These are phyloP conservation scores for Capsicum rhomboideum DNA, from an alignment of 257 asterid species.

Conservation along the genomic window DNA sequence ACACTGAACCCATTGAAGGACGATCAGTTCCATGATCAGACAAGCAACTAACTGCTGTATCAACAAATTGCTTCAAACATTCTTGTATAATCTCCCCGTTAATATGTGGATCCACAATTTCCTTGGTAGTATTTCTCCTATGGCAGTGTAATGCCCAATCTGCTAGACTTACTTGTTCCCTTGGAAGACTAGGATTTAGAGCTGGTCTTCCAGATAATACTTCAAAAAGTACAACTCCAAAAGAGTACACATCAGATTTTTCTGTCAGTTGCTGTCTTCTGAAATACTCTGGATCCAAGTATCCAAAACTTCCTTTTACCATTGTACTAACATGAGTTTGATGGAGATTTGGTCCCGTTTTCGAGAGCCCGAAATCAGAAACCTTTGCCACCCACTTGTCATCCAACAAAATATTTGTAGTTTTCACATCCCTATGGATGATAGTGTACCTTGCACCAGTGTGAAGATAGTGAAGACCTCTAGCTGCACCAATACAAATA, in stretches of 20 bases:
- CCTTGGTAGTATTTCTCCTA: constrained; percentile 12
- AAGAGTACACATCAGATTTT: constrained; percentile 72
- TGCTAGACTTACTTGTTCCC: constrained; percentile 56
- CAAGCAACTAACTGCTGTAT: constrained; percentile 56
- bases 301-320: constrained; percentile 80
- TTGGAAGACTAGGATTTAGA: constrained; percentile 37
- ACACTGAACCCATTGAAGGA: constrained; percentile 71
- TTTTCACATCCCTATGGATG: constrained; percentile 78
- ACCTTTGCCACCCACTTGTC: constrained; percentile 73
- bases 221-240: constrained; percentile 66
- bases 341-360: constrained; percentile 34
- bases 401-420: constrained; percentile 59
- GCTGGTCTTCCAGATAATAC: constrained; percentile 66
- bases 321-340: constrained; percentile 66
- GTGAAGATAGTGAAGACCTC: constrained; percentile 82
- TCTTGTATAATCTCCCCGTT: constrained; percentile 25
- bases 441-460: constrained; percentile 69
- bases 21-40: constrained; percentile 43
- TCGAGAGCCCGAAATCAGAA: constrained; percentile 76
- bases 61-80: constrained; percentile 43
- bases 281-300: constrained; percentile 74
- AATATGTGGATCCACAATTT: constrained; percentile 40
- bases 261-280: constrained; percentile 64
- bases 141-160: constrained; percentile 50
- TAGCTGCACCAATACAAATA: constrained; percentile 67